These are phyloP conservation scores for Mucor mucedo DNA, from an alignment of 371 early-diverging fungal genomes.

Conservation along the genomic window DNA sequence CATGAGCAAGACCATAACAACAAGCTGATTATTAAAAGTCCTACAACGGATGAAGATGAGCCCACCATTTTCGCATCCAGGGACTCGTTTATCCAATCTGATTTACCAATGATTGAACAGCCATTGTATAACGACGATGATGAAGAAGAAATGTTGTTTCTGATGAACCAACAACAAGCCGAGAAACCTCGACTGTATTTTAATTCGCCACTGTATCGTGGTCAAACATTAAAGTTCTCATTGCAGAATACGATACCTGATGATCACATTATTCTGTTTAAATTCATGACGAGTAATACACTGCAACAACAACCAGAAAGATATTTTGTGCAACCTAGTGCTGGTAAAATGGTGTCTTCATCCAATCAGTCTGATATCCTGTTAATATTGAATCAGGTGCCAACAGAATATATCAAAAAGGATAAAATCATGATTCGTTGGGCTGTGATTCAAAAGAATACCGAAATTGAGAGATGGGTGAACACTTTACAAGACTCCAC, in stretches of 20 bases:
- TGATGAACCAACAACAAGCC: constrained; percentile 2
- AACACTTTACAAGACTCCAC: constrained; percentile 34
- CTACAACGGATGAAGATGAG: constrained; percentile 13
- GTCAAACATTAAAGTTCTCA: constrained; percentile 42
- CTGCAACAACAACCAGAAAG: constrained; percentile 31
- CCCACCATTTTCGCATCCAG: constrained; percentile 17
- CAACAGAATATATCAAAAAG: constrained; percentile 27
- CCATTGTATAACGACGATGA: constrained; percentile 15
- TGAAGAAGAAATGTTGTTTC: constrained; percentile 9
- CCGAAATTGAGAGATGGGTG: constrained; percentile 42
- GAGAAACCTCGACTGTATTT: constrained; percentile 26
- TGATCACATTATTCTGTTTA: constrained; percentile 49
- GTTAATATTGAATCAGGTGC: constrained; percentile 49
- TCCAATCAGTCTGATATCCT: constrained; percentile 39
- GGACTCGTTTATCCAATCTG: neutral
- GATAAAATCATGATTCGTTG: constrained; percentile 51
- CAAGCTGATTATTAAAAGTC: constrained; percentile 27
- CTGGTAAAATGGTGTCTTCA: constrained; percentile 37
- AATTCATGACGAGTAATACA: constrained; percentile 47
- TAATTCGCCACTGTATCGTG: constrained; percentile 36
- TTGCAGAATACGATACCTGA: constrained; percentile 47
- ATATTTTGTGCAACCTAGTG: constrained; percentile 52
- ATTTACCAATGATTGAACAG: neutral
- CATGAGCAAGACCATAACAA: constrained; percentile 6
- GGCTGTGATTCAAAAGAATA: constrained; percentile 48